phyloP scores from a whole-genome alignment of 2,329 filamentous ascomycete species.

The Trichoderma atrobrunneum region DNA sequence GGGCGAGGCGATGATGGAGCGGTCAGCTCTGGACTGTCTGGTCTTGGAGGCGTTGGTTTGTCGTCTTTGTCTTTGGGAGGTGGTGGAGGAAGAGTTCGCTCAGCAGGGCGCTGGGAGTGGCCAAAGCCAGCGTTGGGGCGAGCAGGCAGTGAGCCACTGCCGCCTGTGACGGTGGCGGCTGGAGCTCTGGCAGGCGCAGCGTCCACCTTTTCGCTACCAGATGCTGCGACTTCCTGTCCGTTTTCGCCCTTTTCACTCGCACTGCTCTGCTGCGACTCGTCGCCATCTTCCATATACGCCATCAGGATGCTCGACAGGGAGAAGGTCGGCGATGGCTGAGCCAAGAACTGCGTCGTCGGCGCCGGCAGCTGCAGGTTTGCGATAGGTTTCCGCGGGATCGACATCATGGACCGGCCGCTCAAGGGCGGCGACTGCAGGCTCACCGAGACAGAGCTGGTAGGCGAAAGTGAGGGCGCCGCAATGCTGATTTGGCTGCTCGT shows the following conservation, averaged over 20 bases:
- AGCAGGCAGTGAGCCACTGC: slow-evolving; percentile 19
- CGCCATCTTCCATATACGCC: slow-evolving; percentile 51
- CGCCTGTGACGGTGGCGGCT: not conserved
- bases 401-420: slow-evolving; percentile 27
- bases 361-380: slow-evolving; percentile 19
- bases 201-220: not conserved
- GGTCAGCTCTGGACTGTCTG: slow-evolving; percentile 21
- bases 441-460: slow-evolving; percentile 7
- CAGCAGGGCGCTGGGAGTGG: slow-evolving; percentile 2
- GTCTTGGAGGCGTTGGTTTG: slow-evolving; percentile 15
- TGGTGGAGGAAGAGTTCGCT: slow-evolving; percentile 11
- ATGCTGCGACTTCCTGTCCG: not conserved
- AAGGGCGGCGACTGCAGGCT: slow-evolving; percentile 4
- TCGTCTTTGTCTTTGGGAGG: slow-evolving; percentile 21
- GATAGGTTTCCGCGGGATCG: slow-evolving; percentile 39
- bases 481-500: slow-evolving; percentile 5
- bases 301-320: slow-evolving; percentile 56
- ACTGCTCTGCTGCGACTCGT: slow-evolving; percentile 31
- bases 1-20: slow-evolving; percentile 31
- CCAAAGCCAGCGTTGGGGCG: slow-evolving; percentile 2
- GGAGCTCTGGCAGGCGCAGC: not conserved
- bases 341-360: slow-evolving; percentile 26
- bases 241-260: not conserved
- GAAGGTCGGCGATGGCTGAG: slow-evolving; percentile 40
- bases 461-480: slow-evolving; percentile 24